phyloP scores from a whole-genome alignment of 1,284 basidiomycete genomes.

The Ceratobasidium sp. region DNA sequence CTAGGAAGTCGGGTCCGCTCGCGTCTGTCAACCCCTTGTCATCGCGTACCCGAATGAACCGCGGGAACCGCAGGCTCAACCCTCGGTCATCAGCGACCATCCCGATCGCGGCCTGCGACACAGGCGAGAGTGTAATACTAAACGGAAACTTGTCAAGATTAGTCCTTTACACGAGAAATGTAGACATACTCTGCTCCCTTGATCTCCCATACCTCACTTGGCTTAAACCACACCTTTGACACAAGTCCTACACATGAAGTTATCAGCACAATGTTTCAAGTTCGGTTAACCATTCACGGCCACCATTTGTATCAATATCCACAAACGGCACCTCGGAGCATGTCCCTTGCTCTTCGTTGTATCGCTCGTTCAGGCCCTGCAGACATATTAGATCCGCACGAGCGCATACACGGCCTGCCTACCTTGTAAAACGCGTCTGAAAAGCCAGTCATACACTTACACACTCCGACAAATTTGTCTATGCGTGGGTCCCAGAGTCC shows the following conservation, averaged over 20 bases:
- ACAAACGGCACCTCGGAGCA: constrained; percentile 71
- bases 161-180: constrained; percentile 3
- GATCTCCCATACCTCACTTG: constrained; percentile 91
- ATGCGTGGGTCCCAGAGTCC: constrained; percentile 79
- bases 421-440: constrained; percentile 88
- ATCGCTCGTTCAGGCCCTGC: constrained; percentile 69
- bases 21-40: constrained; percentile 94
- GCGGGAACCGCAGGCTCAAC: constrained; percentile 89
- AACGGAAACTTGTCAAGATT: constrained; percentile 22
- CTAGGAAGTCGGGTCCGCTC: constrained; percentile 86
- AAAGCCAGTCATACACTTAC: constrained; percentile 81
- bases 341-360: constrained; percentile 70
- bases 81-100: constrained; percentile 75
- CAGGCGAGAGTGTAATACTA: constrained; percentile 88
- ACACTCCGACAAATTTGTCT: constrained; percentile 80
- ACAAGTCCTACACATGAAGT: constrained; percentile 64
- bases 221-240: constrained; percentile 87
- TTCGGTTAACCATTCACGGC: constrained; percentile 42
- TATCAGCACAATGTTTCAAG: neutral
- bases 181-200: constrained; percentile 81
- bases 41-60: constrained; percentile 91
- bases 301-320: constrained; percentile 77
- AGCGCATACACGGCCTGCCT: constrained; percentile 45
- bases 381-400: constrained; percentile 40
- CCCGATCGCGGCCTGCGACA: constrained; percentile 83